Evolutionary conservation across 129 eudicot species (phyloP).

Genomic region (Escallonia herrerae): DNA sequence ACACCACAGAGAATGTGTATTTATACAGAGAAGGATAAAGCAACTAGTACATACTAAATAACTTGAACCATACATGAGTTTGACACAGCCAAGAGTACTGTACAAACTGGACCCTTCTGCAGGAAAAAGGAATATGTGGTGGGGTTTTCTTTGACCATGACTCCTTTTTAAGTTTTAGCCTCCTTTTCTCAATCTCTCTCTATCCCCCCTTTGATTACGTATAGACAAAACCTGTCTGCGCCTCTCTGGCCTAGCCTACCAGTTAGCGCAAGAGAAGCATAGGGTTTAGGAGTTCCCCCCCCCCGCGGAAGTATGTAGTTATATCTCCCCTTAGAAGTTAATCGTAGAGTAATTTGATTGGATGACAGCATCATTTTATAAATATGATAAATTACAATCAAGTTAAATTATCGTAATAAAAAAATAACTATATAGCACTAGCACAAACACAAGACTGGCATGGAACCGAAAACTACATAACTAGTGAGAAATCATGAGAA

Average conservation of each 20-base stretch:
- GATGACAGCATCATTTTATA: no score
- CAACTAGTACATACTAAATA: not conserved
- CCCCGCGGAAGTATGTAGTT: no score
- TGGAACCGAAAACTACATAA: no score
- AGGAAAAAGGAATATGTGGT: slow-evolving; percentile 5
- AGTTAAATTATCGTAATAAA: no score
- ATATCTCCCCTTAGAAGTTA: no score
- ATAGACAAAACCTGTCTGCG: not conserved
- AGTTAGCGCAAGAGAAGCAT: not conserved
- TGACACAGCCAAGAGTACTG: not conserved
- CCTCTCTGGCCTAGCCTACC: not conserved
- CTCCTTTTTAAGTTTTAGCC: not conserved
- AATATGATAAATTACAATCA: no score
- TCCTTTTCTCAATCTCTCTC: not conserved
- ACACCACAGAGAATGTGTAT: slow-evolving; percentile 5
- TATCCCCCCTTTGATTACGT: no score
- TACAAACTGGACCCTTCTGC: not conserved
- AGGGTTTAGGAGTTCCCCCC: no score
- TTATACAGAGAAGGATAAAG: not conserved
- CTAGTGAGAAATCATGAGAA: no score
- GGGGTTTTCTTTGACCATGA: slow-evolving; percentile 13
- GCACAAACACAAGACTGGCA: no score
- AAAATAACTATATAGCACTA: no score
- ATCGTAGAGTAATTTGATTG: no score
- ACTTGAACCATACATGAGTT: not conserved